Percentiles rank a stretch among this genome's conserved stretches.
These are phyloP conservation scores for Xylaria sp. DNA, from an alignment of 2,329 filamentous ascomycete species.

Conservation along the genomic window DNA sequence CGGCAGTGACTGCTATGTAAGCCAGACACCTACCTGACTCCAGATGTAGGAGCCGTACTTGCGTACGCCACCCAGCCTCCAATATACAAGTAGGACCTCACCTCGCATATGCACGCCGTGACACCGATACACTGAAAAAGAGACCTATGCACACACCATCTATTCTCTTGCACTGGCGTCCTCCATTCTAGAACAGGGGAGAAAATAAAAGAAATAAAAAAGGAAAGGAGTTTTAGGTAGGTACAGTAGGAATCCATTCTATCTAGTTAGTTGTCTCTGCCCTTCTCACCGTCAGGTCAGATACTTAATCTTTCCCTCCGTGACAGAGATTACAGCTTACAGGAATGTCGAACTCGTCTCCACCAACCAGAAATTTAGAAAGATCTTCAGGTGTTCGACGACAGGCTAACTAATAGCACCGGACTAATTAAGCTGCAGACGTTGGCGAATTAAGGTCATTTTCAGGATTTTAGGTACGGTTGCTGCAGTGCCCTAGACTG, in stretches of 20 bases:
- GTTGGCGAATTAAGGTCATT: background rate
- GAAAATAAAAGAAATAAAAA: background rate
- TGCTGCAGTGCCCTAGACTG: background rate
- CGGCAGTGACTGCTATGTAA: background rate
- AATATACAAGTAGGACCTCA: background rate
- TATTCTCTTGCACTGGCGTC: background rate
- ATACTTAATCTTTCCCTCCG: background rate
- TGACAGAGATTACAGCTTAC: background rate
- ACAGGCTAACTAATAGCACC: background rate
- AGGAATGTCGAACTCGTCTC: background rate
- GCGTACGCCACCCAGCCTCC: background rate
- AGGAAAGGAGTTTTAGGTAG: background rate
- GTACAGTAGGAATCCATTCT: too few relatives aligned
- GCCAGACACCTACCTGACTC: background rate
- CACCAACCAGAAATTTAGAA: constrained; percentile 9
- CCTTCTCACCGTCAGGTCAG: background rate
- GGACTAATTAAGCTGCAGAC: constrained; percentile 13
- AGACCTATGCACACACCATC: background rate
- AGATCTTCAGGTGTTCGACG: background rate
- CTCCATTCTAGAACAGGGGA: background rate
- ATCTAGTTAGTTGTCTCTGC: background rate
- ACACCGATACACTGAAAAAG: background rate
- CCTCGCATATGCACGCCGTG: constrained; percentile 1
- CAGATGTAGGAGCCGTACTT: constrained; percentile 4
- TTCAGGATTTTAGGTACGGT: background rate